A percentile compares a stretch with the other conserved stretches of the same genome.
phyloP scores from a whole-genome alignment of 164 flowering plant species.

The Umbellularia californica region DNA sequence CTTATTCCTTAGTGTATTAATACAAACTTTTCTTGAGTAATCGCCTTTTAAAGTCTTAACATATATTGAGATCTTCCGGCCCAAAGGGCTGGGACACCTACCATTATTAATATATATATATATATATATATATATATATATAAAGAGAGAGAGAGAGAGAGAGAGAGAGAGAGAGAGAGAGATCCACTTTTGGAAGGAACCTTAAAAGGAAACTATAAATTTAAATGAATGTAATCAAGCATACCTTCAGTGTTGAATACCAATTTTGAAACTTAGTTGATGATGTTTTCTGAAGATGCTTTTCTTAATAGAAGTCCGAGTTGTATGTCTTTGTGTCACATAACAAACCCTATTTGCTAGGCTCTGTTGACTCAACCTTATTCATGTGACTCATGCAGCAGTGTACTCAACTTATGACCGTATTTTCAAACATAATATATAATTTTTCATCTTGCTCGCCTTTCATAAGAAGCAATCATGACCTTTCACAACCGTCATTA shows the following conservation, averaged over 20 bases:
- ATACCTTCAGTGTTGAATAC: no score
- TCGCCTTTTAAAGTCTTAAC: not conserved
- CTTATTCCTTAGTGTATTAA: not conserved
- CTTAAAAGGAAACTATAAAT: not conserved
- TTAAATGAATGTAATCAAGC: not conserved
- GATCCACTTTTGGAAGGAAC: not conserved
- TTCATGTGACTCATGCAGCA: not conserved
- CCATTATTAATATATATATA: no score
- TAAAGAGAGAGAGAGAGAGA: no score
- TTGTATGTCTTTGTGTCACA: not conserved
- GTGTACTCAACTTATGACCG: not conserved
- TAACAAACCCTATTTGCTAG: not conserved
- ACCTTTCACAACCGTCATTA: not conserved
- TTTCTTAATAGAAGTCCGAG: not conserved
- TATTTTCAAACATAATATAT: not conserved
- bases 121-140: no score
- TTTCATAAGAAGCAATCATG: not conserved
- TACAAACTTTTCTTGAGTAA: not conserved
- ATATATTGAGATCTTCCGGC: no score
- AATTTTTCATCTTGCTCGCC: not conserved
- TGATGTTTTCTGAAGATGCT: not conserved
- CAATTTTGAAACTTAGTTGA: no score
- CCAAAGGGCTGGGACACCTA: not conserved
- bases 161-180: no score
- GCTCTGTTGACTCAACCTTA: not conserved